Base-by-base conservation (phyloP, 495 filamentous ascomycete genomes). In the Xylaria sp. region DNA sequence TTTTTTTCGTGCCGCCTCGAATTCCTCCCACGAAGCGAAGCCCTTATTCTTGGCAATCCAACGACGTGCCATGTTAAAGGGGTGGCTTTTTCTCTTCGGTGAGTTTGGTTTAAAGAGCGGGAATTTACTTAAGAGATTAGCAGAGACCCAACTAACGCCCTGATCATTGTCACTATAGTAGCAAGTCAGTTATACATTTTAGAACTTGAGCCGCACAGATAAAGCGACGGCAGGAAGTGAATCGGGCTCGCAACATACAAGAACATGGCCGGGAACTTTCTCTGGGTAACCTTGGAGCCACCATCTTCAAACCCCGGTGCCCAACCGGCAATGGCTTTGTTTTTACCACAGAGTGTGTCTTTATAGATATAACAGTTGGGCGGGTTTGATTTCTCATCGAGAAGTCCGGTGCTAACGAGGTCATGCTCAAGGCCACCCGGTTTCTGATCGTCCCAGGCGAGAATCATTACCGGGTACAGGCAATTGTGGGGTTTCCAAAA, bases 261-360 rank as follows among this genome's bases (percentile, higher is more conserved):
- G 58, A 81, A 84, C 73, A 82, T 75, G 5, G 84, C 81, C 1
- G 84, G 82, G 33, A 85, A 85, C 48, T 79, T 81, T 21, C 84
- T 79, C 62, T 74, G 74, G 21, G 57, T 72, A 24, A 78, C 74
- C n/a, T 72, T 62, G 0, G 71, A 57, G 0, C 83, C 84, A 29
- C 80, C 81, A 52, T 80, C 76, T 66, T 81, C 78, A 50, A 80
- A 85, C 0, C 79, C 83, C 6, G 71, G 64, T 8, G 79, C 76
- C 84, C 84, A 86, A 15, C 79, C 80, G 15, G 67, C 26, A 65
- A 85, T 82, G 17, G 78, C 72, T 5, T 57, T 63, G 6, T 52
- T 50, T 26, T 48, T 48, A 31, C 58, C 37, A 50, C 37, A 31
- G 5, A 50, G 29, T 11, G 58, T 41, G n/a, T 57, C 61, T n/a